These are phyloP conservation scores for Agaricus sinodeliciosus DNA, from an alignment of 768 basidiomycete genomes.

Conservation along the genomic window DNA sequence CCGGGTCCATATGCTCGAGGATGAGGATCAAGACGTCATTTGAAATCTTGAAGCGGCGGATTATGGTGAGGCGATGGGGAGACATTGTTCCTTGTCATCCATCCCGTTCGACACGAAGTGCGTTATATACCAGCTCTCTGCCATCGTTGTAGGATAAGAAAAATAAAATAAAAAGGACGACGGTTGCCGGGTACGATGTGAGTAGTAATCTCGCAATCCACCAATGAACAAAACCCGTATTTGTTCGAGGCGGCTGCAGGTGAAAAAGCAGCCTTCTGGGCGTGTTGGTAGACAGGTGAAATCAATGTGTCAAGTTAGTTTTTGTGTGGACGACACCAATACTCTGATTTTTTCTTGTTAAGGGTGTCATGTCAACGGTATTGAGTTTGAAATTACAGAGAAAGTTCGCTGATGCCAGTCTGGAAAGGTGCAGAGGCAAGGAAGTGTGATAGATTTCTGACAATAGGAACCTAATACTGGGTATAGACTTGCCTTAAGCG, in stretches of 20 bases:
- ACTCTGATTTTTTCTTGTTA: constrained; percentile 31
- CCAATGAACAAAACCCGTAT: constrained; percentile 34
- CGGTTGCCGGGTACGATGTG: constrained; percentile 37
- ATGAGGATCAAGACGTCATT: constrained; percentile 46
- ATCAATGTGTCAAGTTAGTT: constrained; percentile 38
- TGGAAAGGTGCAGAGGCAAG: constrained; percentile 25
- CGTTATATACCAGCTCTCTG: constrained; percentile 41
- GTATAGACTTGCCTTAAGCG: constrained; percentile 33
- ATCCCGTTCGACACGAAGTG: constrained; percentile 22
- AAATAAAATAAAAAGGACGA: constrained; percentile 30
- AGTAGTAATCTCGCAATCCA: constrained; percentile 30
- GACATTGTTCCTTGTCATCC: constrained; percentile 32
- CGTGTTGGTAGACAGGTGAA: constrained; percentile 40
- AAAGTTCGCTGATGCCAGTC: constrained; percentile 32
- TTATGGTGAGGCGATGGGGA: constrained; percentile 35
- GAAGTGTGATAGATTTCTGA: constrained; percentile 31
- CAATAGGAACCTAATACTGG: constrained; percentile 46
- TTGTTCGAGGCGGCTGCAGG: constrained; percentile 30
- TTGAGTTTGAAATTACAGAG: constrained; percentile 30
- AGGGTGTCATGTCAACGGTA: constrained; percentile 51
- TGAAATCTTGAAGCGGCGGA: constrained; percentile 42
- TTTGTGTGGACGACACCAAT: constrained; percentile 42
- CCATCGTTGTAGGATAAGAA: constrained; percentile 35
- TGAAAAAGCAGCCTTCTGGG: constrained; percentile 11
- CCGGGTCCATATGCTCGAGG: constrained; percentile 42